Evolutionary conservation across 148 eudicot genomes (phyloP), one percentile per base, ranked within the genome.

Genomic region (Talinum fruticosum): DNA sequence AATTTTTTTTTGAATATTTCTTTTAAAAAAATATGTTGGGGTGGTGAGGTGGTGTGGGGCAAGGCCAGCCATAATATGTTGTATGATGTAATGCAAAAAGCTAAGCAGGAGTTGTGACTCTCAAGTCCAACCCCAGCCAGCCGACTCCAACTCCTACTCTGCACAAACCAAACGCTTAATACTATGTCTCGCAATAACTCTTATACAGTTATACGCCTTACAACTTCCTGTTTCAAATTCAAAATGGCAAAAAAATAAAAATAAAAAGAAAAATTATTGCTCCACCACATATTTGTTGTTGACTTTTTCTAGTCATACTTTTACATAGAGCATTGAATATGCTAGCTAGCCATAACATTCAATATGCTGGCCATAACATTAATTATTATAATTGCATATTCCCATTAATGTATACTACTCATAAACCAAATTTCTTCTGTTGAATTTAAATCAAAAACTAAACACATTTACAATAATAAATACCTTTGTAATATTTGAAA

Each of bases 51-150:
- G 70, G 38, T 66, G 32, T 38, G 23, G 8, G 34, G 10, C 29
- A 45, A 72, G 12, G 77, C 77, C 69, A 75, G 77, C 77, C 37
- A 75, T 37, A 38, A 38, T 4, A 38, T 36, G 12, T 14, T 59
- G 12, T 36, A 69, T 75, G 24, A 69, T 62, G n/a, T n/a, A n/a
- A 33, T 75, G 47, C 33, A 34, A 59, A 59, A 73, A 41, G 53
- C 35, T 21, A 15, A 8, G 8, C 44, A 38, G 8, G 34, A 41
- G 21, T 62, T 37, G 77, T 62, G 66, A 36, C 67, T 54, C 21
- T 47, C 23, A 73, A 75, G 44, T 38, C 8, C 8, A 38, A 38
- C 44, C 6, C 44, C 44, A 72, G n/a, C 18, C 44, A 61, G 66
- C 67, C 76, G 59, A 61, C 76, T 57, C 67, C n/a, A n/a, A n/a